Evolutionary conservation across 208 protist species (phyloP).

Genomic region (Giardia muris): DNA sequence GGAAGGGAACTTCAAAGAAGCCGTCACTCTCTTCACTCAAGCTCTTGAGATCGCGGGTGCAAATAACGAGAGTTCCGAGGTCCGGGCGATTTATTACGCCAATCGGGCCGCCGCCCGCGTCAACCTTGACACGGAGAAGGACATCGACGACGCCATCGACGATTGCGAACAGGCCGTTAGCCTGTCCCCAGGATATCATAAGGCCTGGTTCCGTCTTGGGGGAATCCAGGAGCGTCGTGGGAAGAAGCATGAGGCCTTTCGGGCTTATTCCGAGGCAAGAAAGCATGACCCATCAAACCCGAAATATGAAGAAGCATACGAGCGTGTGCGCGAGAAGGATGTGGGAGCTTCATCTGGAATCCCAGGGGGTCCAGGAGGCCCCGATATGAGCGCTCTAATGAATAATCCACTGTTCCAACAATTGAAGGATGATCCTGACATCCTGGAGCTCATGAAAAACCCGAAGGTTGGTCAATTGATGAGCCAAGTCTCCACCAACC

Average conservation of each 20-base stretch:
- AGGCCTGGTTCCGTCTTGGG: background rate
- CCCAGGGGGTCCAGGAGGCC: background rate
- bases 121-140: background rate
- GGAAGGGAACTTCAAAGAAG: background rate
- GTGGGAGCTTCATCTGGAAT: too few species aligned
- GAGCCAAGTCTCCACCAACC: background rate
- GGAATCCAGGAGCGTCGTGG: background rate
- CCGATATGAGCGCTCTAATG: background rate
- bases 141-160: background rate
- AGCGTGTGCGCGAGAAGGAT: background rate
- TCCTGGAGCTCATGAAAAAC: background rate
- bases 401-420: background rate
- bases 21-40: background rate
- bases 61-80: background rate
- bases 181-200: background rate
- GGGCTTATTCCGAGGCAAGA: background rate
- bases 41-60: background rate
- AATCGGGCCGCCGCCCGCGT: background rate
- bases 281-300: background rate
- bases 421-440: slow-evolving; percentile 10
- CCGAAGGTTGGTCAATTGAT: background rate
- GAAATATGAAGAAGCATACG: background rate
- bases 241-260: background rate
- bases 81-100: background rate
- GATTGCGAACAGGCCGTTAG: background rate